A percentile compares a stretch with the other conserved stretches of the same genome.
phyloP scores from a whole-genome alignment of 495 filamentous ascomycete species.

The Hypoxylon rickii region DNA sequence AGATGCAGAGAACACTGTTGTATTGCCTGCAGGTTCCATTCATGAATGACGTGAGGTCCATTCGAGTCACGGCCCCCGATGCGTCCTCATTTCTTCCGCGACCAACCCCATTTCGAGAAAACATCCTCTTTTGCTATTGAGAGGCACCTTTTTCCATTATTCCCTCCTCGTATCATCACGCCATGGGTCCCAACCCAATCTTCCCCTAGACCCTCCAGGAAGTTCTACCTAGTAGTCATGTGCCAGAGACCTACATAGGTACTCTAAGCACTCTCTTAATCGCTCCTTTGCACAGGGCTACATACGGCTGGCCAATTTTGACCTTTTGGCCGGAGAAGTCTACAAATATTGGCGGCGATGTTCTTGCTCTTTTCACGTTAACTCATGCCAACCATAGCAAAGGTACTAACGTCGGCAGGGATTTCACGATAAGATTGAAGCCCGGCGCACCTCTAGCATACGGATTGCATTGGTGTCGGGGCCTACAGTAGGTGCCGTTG shows the following conservation, averaged over 20 bases:
- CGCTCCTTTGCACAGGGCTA: no score
- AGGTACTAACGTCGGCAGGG: constrained; percentile 14
- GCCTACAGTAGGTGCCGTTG: constrained; percentile 27
- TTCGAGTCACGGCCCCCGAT: neutral
- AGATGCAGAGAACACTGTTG: constrained; percentile 3
- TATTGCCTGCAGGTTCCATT: constrained; percentile 8
- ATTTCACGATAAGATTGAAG: constrained; percentile 5
- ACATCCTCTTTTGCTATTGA: constrained; percentile 1
- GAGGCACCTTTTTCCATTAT: constrained; percentile 2
- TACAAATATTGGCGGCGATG: no score
- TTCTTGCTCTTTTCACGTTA: no score
- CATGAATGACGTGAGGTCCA: constrained; percentile 14
- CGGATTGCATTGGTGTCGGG: constrained; percentile 15
- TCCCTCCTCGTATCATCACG: constrained; percentile 1
- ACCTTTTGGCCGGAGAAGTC: no score
- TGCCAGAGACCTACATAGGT: neutral
- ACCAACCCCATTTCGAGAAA: constrained; percentile 3
- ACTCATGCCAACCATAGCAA: neutral
- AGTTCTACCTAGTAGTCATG: constrained; percentile 2
- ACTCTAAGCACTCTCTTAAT: no score
- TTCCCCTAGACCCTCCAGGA: neutral
- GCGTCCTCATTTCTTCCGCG: constrained; percentile 13
- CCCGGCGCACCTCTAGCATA: constrained; percentile 9
- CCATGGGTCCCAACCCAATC: constrained; percentile 9
- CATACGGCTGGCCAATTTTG: no score